Conservation (phyloP, 1,284 basidiomycete species). For the Boletus sp. region DNA sequence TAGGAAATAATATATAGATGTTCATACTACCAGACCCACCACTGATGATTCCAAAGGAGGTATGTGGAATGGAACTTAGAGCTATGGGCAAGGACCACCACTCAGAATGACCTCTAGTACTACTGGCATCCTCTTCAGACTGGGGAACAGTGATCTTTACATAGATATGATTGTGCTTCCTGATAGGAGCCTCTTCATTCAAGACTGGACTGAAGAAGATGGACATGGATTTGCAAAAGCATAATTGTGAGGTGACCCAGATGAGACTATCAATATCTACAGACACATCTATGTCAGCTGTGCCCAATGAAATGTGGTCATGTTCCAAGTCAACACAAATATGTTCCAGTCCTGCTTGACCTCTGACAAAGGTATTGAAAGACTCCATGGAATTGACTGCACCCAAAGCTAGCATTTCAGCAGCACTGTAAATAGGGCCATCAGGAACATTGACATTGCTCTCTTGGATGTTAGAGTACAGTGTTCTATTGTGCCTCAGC, state of each 20-base stretch:
- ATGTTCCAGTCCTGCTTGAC: too few relatives aligned
- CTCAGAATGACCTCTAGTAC: too few relatives aligned
- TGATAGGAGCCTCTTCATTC: background rate
- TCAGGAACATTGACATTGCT: too few relatives aligned
- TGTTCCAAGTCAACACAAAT: background rate
- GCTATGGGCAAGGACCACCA: background rate
- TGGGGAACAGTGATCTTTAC: background rate
- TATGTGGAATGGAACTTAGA: background rate
- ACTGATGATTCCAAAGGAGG: background rate
- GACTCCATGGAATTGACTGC: too few relatives aligned
- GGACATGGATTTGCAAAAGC: background rate
- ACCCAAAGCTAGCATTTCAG: too few relatives aligned
- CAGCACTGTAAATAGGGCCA: too few relatives aligned
- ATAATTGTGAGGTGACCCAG: background rate
- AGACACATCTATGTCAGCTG: background rate
- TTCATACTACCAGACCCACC: background rate
- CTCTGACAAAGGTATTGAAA: too few relatives aligned
- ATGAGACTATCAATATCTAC: background rate
- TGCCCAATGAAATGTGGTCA: background rate
- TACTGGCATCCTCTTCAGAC: background rate
- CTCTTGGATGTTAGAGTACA: too few relatives aligned
- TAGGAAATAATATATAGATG: slow-evolving; percentile 16
- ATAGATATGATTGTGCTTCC: background rate
- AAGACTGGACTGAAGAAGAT: background rate
- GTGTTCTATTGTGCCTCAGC: too few relatives aligned